phyloP scores from a whole-genome alignment of 2,329 filamentous ascomycete genomes.

The Talaromyces pinophilus region DNA sequence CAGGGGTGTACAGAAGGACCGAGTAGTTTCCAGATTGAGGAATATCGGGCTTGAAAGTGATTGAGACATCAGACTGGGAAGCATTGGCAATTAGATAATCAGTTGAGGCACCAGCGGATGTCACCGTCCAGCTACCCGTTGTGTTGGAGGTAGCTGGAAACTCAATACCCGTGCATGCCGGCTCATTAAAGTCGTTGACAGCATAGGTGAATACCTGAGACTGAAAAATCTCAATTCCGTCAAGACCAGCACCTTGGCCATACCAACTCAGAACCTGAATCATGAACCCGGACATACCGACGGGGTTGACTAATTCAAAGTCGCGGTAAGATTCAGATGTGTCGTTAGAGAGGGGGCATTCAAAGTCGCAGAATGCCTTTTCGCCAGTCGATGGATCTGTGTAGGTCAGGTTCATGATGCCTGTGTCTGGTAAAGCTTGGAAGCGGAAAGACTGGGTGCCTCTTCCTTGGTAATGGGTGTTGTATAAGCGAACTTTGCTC shows the following conservation, averaged over 20 bases:
- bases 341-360: slow-evolving; percentile 80
- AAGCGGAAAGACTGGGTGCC: slow-evolving; percentile 88
- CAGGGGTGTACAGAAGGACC: slow-evolving; percentile 88
- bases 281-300: slow-evolving; percentile 85
- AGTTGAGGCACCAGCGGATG: slow-evolving; percentile 60
- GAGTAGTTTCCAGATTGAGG: slow-evolving; percentile 88
- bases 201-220: slow-evolving; percentile 82
- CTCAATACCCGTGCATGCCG: slow-evolving; percentile 68
- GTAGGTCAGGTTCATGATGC: slow-evolving; percentile 96
- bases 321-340: slow-evolving; percentile 72
- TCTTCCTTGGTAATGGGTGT: slow-evolving; percentile 78
- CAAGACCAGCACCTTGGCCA: slow-evolving; percentile 78
- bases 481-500: slow-evolving; percentile 83
- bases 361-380: slow-evolving; percentile 72
- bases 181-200: slow-evolving; percentile 84
- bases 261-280: slow-evolving; percentile 88
- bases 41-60: slow-evolving; percentile 74
- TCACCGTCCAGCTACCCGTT: slow-evolving; percentile 74
- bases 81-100: slow-evolving; percentile 74
- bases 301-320: slow-evolving; percentile 82
- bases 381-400: slow-evolving; percentile 71
- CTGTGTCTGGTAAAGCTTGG: slow-evolving; percentile 79
- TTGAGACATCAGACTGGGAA: slow-evolving; percentile 60
- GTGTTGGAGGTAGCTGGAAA: slow-evolving; percentile 66
- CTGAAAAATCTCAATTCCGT: slow-evolving; percentile 83